Conservation (phyloP, 2,329 filamentous ascomycete species). For the Botrytis squamosa region DNA sequence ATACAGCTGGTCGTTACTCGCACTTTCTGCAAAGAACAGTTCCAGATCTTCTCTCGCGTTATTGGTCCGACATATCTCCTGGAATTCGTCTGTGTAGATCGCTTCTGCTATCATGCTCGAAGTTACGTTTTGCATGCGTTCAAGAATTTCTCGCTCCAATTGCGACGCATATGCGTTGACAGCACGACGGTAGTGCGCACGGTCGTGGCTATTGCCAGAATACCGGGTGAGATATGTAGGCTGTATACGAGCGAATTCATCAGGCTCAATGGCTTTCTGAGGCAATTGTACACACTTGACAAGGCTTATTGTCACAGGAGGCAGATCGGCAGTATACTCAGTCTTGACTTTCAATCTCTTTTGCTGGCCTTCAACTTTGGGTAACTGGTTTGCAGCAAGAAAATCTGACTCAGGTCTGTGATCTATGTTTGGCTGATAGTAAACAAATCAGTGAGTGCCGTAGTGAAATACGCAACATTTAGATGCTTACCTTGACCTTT, state of each 20-base stretch:
- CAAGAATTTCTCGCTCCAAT: not conserved
- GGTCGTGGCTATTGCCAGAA: not conserved
- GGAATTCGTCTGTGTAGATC: not conserved
- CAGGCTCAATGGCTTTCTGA: not conserved
- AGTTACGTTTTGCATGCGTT: not conserved
- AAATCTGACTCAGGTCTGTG: rapidly evolving
- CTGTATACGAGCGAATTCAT: rapidly evolving
- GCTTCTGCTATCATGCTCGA: not conserved
- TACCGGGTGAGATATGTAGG: not conserved
- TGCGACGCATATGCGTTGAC: not conserved
- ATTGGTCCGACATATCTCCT: not conserved
- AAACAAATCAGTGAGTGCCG: not conserved
- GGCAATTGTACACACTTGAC: not conserved
- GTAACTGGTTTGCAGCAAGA: rapidly evolving
- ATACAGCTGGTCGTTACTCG: not conserved
- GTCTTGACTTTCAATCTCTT: not conserved
- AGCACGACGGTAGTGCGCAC: not conserved
- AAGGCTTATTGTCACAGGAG: rapidly evolving
- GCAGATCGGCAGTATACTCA: not conserved
- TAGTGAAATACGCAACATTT: not conserved
- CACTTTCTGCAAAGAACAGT: not conserved
- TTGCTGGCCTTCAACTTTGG: not conserved
- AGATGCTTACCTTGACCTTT: no score
- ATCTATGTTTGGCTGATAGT: not conserved
- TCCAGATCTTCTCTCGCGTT: not conserved